Evolutionary conservation across 1,284 basidiomycete genomes (phyloP), one percentile per base, ranked within the genome.

Genomic region (Ustilago sp.): DNA sequence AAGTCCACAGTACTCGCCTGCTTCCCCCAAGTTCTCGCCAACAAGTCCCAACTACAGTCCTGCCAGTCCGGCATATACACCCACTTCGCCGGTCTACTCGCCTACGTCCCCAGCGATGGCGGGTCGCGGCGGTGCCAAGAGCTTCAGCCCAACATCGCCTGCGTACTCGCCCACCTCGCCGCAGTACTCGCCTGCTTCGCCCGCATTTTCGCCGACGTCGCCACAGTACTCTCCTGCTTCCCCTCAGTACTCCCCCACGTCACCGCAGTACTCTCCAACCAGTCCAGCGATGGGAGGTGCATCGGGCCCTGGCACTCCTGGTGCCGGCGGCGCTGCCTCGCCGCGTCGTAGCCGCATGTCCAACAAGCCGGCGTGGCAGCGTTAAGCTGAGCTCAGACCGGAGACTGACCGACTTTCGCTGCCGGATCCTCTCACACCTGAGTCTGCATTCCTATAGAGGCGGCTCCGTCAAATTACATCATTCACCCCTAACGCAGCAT

Each of bases 151-250:
- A 6, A 57, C 80, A 2, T 79, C 78, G 48, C 83, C 83, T 0
- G 63, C 72, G 43, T 86, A 84, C 63, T 82, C 80, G 38, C 84
- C 85, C 11, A 79, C 79, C 1, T 83, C 82, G 34, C 82, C 82
- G 19, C 78, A 76, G 59, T 83, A 83, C 50, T 81, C 80, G 47
- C 81, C 81, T 9, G 80, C 81, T 9, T 83, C 81, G 50, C 81
- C 78, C 7, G 91, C 91, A 17, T 94, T 94, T 84, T 95, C 94
- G 2, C 94, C 94, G 0, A 93, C 94, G 2, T 94, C 93, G 77
- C 87, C 87, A 8, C 75, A 81, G 47, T 83, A 86, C 68, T 85
- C 85, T 64, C 74, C 87, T 9, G 85, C 86, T 9, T 86, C 84
- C 11, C 84, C 86, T 13, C 77, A 80, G 61, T 85, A 84, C 54